Base-by-base conservation (phyloP, 768 basidiomycete genomes). In the Mycena venus region DNA sequence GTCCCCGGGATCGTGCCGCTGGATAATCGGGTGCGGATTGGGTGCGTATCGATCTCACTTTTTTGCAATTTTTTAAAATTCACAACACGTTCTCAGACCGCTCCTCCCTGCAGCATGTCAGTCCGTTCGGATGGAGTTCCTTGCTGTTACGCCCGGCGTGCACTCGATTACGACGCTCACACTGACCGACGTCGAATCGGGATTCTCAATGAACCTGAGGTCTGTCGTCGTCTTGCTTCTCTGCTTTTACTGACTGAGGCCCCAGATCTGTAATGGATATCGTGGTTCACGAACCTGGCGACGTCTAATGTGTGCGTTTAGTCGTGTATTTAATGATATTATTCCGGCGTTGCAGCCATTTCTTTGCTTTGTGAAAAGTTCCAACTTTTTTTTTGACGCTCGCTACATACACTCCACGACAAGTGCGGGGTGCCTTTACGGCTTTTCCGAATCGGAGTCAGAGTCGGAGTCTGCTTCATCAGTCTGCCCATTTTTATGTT, bases 101-200 rank as follows among this genome's bases (percentile, higher is more conserved):
- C 86, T 96, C 23, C 86, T 90, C n/a, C 93, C 95, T 4, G 91
- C 91, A 14, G 92, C 94, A 1, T 95, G 95, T 79, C 95, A 96
- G 81, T 95, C 94, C 23, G 94, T 96, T 29, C 87, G 94, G 47
- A 95, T 97, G 93, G 90, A 93, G 72, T 96, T 96, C 78, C 83
- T 97, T 56, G 95, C 96, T 3, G 84, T 97, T 59, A 88, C 90
- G 10, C 92, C 95, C 23, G 96, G 96, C 4, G 91, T 96, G 2
- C 95, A 96, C 79, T 86, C 92, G 3, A 88, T 97, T 62, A 91
- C 94, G 73, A 87, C 89, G 7, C 83, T 96, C 63, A 91, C 91
- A 1, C 83, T 97, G 63, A 93, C 91, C 1, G 96, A 96, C 76
- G 84, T 94, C 5, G 94, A 94, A 78, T 91, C 92, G 8, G 92